Evolutionary conservation across 306 rosid genomes (phyloP), one percentile per base, ranked within the genome.

Genomic region (Chamaecrista fasciculata): DNA sequence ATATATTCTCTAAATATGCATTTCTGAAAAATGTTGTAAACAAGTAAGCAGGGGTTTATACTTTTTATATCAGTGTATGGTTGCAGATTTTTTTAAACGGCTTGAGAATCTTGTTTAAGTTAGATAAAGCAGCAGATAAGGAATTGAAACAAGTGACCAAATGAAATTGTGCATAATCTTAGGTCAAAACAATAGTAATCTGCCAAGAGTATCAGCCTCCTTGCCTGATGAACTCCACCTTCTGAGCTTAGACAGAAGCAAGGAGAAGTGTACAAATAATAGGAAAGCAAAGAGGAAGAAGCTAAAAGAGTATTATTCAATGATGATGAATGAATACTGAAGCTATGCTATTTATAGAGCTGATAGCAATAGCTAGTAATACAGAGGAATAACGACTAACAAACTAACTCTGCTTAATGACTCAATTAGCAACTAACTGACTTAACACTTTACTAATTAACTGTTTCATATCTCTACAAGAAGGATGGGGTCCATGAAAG

Each of bases 21-120:
- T 11, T 36, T 36, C 31, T 33, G 11, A 58, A 1, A 11, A 36
- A 57, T 57, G 18, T 1, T 28, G 11, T 39, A 19, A 33, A 19
- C 66, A 0, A 18, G n/a, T 11, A 37, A 36, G 69, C 62, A 67
- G 50, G 74, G 62, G 5, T 28, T 49, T 74, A 69, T 9, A 53
- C 21, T 21, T 49, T n/a, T n/a, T n/a, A n/a, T n/a, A n/a, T 67
- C 47, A 57, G 14, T n/a, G 63, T 19, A 58, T 15, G 48, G 14
- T 48, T 12, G 67, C 20, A 61, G 49, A 20, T 11, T 36, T 36
- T 31, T 57, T 29, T 58, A 23, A n/a, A 29, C 64, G 0, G 42
- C 43, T 31, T 11, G 10, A 4, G n/a, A 25, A 56, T 24, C 23
- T 57, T 18, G 19, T 14, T 46, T 4, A 16, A 16, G 40, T 21